Evolutionary conservation across 2,329 filamentous ascomycete species (phyloP), one percentile per base, ranked within the genome.

Genomic region (Atkinsonella texensis): DNA sequence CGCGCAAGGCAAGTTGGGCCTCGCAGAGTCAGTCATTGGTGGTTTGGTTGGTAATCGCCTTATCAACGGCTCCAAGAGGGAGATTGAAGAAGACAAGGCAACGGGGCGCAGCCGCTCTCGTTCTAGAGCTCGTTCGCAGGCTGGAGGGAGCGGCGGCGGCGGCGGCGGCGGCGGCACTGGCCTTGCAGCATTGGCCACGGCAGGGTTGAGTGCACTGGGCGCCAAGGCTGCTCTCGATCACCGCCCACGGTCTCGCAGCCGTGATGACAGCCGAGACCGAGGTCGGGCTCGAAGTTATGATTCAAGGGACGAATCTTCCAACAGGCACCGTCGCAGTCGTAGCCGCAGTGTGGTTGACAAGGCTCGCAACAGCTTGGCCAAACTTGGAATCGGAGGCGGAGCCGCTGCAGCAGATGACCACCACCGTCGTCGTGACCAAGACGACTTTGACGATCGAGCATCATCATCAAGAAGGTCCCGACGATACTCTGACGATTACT

Each of bases 21-120:
- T 95, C 52, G 75, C 89, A 41, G 88, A 95, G 66, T 87, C 90
- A 39, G 89, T 94, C 51, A 79, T 96, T 54, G 90, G 89, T 62
- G 91, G 91, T 67, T 77, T 96, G 45, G 81, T 91, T 33, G 86
- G 88, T 44, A 95, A 89, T 68, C 85, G 87, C 51, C 72, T 95
- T 55, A 80, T 95, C 65, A 90, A 95, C 62, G 90, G 90, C 18
- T 81, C 85, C 46, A 77, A 75, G 70, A 80, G 74, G 66, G 80
- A 77, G 62, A 85, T 81, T 64, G 82, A 75, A 62, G 80, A 75
- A 71, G 83, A 77, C 66, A 70, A 68, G 54, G 67, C 66, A 45
- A 80, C 75, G 0, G 79, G 80, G 15, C 76, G 84, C 46, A 88
- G 85, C 57, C 81, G 82, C 45, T 88, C 85, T 31, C 78, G 84